phyloP scores from a whole-genome alignment of 2,329 filamentous ascomycete species.

The Alternaria viburni region DNA sequence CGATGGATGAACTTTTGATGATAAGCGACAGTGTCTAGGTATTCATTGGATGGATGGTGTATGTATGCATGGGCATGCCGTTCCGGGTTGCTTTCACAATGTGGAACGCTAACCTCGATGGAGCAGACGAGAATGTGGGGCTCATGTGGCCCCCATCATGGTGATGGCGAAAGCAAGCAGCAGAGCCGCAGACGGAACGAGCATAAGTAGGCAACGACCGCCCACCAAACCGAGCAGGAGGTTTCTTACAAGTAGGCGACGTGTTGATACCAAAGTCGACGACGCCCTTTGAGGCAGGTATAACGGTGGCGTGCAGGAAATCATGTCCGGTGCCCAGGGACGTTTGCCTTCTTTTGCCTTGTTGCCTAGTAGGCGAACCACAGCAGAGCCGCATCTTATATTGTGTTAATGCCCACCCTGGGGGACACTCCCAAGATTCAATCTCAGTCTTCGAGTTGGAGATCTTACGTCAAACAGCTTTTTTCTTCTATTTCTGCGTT shows the following conservation, averaged over 20 bases:
- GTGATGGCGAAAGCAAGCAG: neutral
- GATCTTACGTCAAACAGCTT: neutral
- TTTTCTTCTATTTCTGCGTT: neutral
- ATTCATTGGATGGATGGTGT: neutral
- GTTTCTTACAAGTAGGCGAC: neutral
- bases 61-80: neutral
- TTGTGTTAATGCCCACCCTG: neutral
- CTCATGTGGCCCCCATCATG: neutral
- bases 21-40: neutral
- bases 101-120: neutral
- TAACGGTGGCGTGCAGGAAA: neutral
- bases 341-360: conserved; percentile 1
- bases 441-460: neutral
- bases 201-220: neutral
- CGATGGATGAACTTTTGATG: neutral
- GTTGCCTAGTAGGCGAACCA: neutral
- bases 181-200: neutral
- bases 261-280: neutral
- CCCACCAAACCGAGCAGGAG: neutral
- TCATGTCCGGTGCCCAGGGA: neutral
- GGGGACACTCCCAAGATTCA: neutral
- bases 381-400: neutral
- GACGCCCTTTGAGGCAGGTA: neutral
- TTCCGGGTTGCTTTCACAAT: neutral
- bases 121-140: neutral